Evolutionary conservation across 2,329 filamentous ascomycete species (phyloP).

Genomic region (Calonectria honghensis): DNA sequence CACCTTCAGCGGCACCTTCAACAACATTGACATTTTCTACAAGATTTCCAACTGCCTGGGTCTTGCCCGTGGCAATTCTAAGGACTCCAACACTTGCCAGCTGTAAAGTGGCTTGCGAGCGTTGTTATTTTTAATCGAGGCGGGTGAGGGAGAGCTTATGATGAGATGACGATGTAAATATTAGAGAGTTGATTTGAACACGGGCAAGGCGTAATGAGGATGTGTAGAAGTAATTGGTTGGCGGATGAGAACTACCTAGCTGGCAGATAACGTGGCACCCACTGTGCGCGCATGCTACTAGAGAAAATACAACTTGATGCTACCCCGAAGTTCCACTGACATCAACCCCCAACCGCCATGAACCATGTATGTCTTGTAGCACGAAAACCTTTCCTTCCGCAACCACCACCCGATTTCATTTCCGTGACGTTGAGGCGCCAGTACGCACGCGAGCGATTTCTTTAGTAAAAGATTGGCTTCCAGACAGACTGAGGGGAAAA

Average conservation of each 20-base stretch:
- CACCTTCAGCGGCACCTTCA: conserved; percentile 82
- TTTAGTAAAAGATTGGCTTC: conserved; percentile 44
- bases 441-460: background rate
- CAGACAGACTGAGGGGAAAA: conserved; percentile 55
- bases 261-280: conserved; percentile 12
- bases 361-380: background rate
- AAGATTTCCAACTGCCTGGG: conserved; percentile 83
- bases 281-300: conserved; percentile 14
- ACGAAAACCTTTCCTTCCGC: background rate
- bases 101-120: conserved; percentile 22
- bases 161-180: conserved; percentile 41
- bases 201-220: conserved; percentile 16
- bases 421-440: background rate
- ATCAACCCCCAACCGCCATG: background rate
- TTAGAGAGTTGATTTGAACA: conserved; percentile 18
- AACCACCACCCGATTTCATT: background rate
- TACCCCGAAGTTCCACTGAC: conserved; percentile 7
- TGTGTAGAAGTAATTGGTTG: conserved; percentile 31
- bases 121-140: background rate
- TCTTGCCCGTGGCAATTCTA: conserved; percentile 60
- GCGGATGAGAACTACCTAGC: background rate
- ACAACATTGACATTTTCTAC: conserved; percentile 84
- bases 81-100: conserved; percentile 49
- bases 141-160: conserved; percentile 39
- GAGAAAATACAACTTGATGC: background rate